Percentiles rank a stretch among this genome's conserved stretches.
Conservation (phyloP, 805 yeast genomes). For the Candida peoriensis region DNA sequence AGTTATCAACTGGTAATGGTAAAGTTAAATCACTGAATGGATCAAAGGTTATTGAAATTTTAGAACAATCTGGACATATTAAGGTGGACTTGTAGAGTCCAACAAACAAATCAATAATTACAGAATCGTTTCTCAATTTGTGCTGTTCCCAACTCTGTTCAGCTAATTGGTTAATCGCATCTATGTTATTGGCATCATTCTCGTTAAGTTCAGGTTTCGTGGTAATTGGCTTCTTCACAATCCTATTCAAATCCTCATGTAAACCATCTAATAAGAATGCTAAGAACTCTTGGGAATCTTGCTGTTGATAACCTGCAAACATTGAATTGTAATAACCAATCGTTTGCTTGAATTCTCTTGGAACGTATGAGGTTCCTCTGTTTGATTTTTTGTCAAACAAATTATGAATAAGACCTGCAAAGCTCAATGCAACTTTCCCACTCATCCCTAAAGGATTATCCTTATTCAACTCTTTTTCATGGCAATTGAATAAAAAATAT, state of each 20-base stretch:
- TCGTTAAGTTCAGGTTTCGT: conserved; percentile 81
- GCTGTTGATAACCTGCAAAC: conserved; percentile 81
- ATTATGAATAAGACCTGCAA: conserved; percentile 61
- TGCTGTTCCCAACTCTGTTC: conserved; percentile 76
- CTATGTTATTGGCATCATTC: conserved; percentile 48
- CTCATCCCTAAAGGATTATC: conserved; percentile 81
- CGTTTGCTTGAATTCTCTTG: conserved; percentile 71
- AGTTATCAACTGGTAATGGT: conserved; percentile 74
- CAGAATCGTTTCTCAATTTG: conserved; percentile 74
- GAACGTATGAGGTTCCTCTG: conserved; percentile 28
- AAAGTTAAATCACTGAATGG: conserved; percentile 88
- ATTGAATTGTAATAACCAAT: conserved; percentile 74
- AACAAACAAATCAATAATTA: conserved; percentile 79
- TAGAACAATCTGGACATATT: conserved; percentile 78
- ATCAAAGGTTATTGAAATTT: conserved; percentile 84
- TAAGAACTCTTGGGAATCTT: conserved; percentile 90
- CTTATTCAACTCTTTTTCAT: conserved; percentile 60
- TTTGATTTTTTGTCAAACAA: conserved; percentile 37
- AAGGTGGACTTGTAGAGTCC: conserved; percentile 89
- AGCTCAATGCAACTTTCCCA: conserved; percentile 77
- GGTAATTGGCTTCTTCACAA: conserved; percentile 74
- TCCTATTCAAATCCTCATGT: conserved; percentile 88
- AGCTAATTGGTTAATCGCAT: conserved; percentile 60
- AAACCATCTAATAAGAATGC: conserved; percentile 84
- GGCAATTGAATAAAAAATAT: conserved; percentile 64